These are phyloP conservation scores for Basidiobolus meristosporus DNA, from an alignment of 371 early-diverging fungal species.

Conservation along the genomic window DNA sequence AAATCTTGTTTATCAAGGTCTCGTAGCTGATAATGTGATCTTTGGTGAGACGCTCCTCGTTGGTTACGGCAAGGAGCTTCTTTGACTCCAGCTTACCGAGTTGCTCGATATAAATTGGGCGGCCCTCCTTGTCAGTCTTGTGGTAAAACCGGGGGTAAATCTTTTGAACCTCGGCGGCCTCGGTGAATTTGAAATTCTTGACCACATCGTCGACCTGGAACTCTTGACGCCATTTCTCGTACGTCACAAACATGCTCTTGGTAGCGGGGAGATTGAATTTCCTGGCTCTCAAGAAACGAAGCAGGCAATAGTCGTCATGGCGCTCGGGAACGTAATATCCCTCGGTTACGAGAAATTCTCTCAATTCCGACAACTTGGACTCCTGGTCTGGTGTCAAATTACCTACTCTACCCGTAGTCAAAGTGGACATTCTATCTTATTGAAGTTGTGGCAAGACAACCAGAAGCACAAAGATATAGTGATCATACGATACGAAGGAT, in stretches of 20 bases:
- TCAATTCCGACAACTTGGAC: slow-evolving; percentile 27
- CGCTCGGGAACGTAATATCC: slow-evolving; percentile 21
- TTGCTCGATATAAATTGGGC: slow-evolving; percentile 51
- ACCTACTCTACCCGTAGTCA: slow-evolving; percentile 29
- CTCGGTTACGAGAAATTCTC: slow-evolving; percentile 13
- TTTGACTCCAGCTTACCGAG: slow-evolving; percentile 32
- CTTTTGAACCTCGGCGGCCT: slow-evolving; percentile 16
- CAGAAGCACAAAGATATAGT: too few relatives aligned
- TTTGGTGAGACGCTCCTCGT: slow-evolving; percentile 32
- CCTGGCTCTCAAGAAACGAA: slow-evolving; percentile 53
- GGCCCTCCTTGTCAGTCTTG: slow-evolving; percentile 45
- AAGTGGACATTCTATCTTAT: too few relatives aligned
- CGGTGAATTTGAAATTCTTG: slow-evolving; percentile 19
- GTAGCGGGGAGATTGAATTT: slow-evolving; percentile 31
- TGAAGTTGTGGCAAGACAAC: too few relatives aligned
- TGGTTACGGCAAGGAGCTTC: slow-evolving; percentile 30
- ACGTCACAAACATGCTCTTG: slow-evolving; percentile 42
- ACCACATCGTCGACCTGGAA: slow-evolving; percentile 17
- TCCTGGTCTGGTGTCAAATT: slow-evolving; percentile 28
- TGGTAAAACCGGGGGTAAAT: slow-evolving; percentile 58
- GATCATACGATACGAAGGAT: too few relatives aligned
- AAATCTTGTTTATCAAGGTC: slow-evolving; percentile 24
- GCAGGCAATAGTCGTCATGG: slow-evolving; percentile 38
- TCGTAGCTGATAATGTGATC: slow-evolving; percentile 49
- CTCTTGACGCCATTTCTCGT: slow-evolving; percentile 37